Conservation (phyloP, 2,329 filamentous ascomycete genomes). For the Ilyonectria robusta region DNA sequence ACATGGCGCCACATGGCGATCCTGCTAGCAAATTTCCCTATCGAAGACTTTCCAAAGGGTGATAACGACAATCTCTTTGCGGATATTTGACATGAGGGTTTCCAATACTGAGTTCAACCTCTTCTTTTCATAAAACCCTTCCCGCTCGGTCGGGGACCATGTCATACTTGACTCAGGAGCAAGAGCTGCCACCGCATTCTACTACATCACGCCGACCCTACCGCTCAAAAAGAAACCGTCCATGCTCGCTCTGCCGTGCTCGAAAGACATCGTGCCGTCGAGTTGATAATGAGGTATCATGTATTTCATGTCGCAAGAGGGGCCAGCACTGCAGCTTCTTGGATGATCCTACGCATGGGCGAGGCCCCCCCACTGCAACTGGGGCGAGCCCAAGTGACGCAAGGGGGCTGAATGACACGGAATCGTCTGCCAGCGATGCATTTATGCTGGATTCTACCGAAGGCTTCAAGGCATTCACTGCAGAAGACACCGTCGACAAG, state of each 20-base stretch:
- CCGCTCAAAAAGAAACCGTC: constrained; percentile 1
- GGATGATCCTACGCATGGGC: not conserved
- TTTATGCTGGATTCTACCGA: not conserved
- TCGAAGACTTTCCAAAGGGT: too few species aligned
- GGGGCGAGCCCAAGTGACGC: not conserved
- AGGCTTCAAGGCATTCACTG: not conserved
- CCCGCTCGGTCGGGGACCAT: not conserved
- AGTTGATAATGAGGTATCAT: not conserved
- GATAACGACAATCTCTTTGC: too few species aligned
- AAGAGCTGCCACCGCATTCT: not conserved
- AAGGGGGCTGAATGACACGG: not conserved
- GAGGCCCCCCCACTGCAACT: not conserved
- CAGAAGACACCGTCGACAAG: not conserved
- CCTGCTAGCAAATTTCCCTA: too few species aligned
- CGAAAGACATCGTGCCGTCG: constrained; percentile 5
- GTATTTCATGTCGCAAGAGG: constrained; percentile 3
- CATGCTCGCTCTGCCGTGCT: not conserved
- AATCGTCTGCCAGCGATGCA: not conserved
- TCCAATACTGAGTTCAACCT: too few species aligned
- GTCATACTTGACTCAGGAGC: not conserved
- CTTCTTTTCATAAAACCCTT: too few species aligned
- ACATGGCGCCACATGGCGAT: too few species aligned
- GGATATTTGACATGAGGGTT: too few species aligned
- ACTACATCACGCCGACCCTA: not conserved
- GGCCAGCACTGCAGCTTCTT: constrained; percentile 1